Conservation (phyloP, 768 basidiomycete species). For the Pisolithus microcarpus region DNA sequence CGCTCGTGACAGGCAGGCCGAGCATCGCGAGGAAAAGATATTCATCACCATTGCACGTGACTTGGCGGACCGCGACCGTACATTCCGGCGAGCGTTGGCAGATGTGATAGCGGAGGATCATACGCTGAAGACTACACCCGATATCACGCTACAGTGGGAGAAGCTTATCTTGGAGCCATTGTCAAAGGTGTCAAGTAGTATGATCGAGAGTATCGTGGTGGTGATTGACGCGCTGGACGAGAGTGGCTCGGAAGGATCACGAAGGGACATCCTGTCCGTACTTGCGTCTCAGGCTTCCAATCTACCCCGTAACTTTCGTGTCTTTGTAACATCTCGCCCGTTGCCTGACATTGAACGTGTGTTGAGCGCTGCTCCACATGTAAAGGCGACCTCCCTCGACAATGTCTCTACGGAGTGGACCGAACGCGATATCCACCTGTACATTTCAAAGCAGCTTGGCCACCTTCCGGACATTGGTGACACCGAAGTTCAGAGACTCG, state of each 20-base stretch:
- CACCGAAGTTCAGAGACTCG: neutral
- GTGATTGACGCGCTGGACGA: constrained; percentile 23
- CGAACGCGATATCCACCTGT: neutral
- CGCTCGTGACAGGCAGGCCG: neutral
- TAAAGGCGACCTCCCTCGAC: neutral
- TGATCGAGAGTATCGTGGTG: constrained; percentile 14
- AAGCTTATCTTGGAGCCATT: constrained; percentile 14
- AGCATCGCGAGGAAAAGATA: neutral
- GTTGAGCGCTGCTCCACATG: neutral
- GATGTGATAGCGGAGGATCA: neutral
- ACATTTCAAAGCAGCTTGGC: neutral
- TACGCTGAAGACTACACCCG: neutral
- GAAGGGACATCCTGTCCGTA: constrained; percentile 10
- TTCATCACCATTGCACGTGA: neutral
- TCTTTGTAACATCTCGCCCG: constrained; percentile 29
- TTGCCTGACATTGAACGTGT: constrained; percentile 18
- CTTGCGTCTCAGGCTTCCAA: constrained; percentile 35
- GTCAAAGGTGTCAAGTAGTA: constrained; percentile 2
- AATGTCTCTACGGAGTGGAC: neutral
- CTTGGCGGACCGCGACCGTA: neutral
- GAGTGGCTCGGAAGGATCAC: constrained; percentile 4
- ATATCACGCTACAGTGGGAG: constrained; percentile 9
- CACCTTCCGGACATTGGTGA: neutral
- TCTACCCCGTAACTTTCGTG: constrained; percentile 34
- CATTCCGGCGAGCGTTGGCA: neutral